These are phyloP conservation scores for Sphenostylis stenocarpa DNA, from an alignment of 306 rosid species.

Conservation along the genomic window DNA sequence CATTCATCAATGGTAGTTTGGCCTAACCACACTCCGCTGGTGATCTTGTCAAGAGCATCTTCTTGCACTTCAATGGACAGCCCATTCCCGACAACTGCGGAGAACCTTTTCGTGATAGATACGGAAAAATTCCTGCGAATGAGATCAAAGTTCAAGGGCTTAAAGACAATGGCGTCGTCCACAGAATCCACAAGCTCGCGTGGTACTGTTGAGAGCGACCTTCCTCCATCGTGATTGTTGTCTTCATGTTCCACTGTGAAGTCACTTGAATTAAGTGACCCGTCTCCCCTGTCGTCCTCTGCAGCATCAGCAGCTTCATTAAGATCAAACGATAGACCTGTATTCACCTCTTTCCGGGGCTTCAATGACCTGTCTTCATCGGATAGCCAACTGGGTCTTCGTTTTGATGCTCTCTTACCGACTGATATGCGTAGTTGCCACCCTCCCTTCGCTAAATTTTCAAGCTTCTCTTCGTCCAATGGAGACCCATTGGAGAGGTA, in stretches of 20 bases:
- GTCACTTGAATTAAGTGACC: constrained; percentile 90
- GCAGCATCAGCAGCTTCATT: constrained; percentile 65
- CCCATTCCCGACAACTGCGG: constrained; percentile 56
- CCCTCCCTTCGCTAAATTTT: constrained; percentile 49
- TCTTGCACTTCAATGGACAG: constrained; percentile 69
- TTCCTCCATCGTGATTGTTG: constrained; percentile 40
- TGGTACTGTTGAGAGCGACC: constrained; percentile 38
- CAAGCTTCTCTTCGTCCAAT: constrained; percentile 63
- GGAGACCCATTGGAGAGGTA: constrained; percentile 50
- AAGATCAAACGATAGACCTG: constrained; percentile 71
- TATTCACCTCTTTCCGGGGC: constrained; percentile 52
- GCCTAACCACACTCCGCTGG: constrained; percentile 82
- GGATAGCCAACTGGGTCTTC: constrained; percentile 63
- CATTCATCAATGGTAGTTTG: constrained; percentile 72
- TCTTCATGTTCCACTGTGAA: constrained; percentile 75
- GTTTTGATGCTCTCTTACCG: constrained; percentile 59
- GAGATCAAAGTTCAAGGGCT: constrained; percentile 59
- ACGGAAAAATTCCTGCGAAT: constrained; percentile 50
- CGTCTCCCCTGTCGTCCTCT: constrained; percentile 72
- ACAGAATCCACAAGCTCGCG: constrained; percentile 63
- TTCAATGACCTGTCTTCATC: constrained; percentile 61
- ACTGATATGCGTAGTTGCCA: constrained; percentile 79
- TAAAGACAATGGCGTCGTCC: constrained; percentile 77
- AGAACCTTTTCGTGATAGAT: constrained; percentile 52
- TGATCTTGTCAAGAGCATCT: constrained; percentile 73